A percentile compares a stretch with the other conserved stretches of the same genome.
Conservation (phyloP, 2,329 filamentous ascomycete genomes). For the Xylaria sp. region DNA sequence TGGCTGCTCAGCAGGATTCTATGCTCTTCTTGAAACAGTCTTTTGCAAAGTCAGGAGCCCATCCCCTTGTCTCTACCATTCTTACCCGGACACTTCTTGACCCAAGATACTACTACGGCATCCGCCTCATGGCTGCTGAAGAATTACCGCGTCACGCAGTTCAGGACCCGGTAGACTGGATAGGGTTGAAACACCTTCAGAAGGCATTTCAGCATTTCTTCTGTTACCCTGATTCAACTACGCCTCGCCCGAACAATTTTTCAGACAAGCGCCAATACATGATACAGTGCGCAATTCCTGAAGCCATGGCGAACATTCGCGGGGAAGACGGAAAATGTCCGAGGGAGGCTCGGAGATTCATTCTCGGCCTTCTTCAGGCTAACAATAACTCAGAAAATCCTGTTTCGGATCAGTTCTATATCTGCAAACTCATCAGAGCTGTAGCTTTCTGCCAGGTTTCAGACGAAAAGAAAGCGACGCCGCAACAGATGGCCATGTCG, state of each 20-base stretch:
- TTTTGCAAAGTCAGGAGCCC: constrained; percentile 58
- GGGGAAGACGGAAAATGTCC: constrained; percentile 79
- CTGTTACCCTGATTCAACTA: constrained; percentile 77
- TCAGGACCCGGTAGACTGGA: constrained; percentile 68
- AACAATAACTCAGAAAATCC: constrained; percentile 94
- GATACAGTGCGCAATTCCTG: constrained; percentile 82
- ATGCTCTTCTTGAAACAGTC: constrained; percentile 73
- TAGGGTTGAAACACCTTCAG: constrained; percentile 83
- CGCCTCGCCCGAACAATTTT: constrained; percentile 90
- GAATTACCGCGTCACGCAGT: constrained; percentile 78
- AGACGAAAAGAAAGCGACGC: constrained; percentile 47
- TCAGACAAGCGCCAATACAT: constrained; percentile 83
- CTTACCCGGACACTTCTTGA: constrained; percentile 90
- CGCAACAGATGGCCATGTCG: constrained; percentile 50
- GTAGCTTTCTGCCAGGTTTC: constrained; percentile 65
- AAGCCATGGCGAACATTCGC: constrained; percentile 78
- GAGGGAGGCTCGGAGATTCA: constrained; percentile 77
- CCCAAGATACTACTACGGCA: constrained; percentile 89
- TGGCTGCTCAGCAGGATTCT: constrained; percentile 82
- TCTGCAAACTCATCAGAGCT: constrained; percentile 75
- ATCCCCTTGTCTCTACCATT: constrained; percentile 86
- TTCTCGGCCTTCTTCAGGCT: constrained; percentile 87
- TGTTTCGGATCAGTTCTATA: constrained; percentile 88
- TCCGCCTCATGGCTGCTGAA: constrained; percentile 82
- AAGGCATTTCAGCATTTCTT: constrained; percentile 88